phyloP scores from a whole-genome alignment of 768 basidiomycete genomes.

The Tricholoma furcatifolium region DNA sequence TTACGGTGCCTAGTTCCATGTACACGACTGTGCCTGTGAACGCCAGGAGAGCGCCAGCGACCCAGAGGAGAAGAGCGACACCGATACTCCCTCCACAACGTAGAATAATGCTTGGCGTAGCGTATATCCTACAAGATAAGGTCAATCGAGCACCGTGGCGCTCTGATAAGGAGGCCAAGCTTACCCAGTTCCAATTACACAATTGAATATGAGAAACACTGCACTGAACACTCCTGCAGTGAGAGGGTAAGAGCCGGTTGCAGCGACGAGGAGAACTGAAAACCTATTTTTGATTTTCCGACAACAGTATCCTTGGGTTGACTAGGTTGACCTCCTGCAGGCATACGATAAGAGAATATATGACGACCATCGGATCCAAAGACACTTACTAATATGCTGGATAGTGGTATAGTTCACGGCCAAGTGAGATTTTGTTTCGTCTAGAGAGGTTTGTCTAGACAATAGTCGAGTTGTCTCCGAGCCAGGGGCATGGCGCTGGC shows the following conservation, averaged over 20 bases:
- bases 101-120: conserved; percentile 66
- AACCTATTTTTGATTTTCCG: background rate
- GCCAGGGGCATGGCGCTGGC: background rate
- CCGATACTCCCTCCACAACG: conserved; percentile 67
- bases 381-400: too few species aligned
- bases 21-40: conserved; percentile 67
- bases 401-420: background rate
- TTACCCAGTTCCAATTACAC: conserved; percentile 69
- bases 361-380: too few species aligned
- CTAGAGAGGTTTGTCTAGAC: background rate
- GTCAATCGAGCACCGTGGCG: background rate
- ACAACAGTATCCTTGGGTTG: background rate
- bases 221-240: conserved; percentile 46
- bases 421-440: background rate
- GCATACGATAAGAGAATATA: too few species aligned
- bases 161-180: conserved; percentile 5
- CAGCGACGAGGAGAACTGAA: background rate
- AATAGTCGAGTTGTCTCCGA: background rate
- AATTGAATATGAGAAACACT: conserved; percentile 67
- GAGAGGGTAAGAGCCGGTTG: background rate
- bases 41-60: conserved; percentile 64
- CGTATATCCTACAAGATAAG: conserved; percentile 53
- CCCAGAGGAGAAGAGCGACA: conserved; percentile 65
- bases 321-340: background rate
- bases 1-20: conserved; percentile 68